Percentiles rank a stretch among this genome's conserved stretches.
Conservation (phyloP, 2,329 filamentous ascomycete species). For the Laburnicola sp. region DNA sequence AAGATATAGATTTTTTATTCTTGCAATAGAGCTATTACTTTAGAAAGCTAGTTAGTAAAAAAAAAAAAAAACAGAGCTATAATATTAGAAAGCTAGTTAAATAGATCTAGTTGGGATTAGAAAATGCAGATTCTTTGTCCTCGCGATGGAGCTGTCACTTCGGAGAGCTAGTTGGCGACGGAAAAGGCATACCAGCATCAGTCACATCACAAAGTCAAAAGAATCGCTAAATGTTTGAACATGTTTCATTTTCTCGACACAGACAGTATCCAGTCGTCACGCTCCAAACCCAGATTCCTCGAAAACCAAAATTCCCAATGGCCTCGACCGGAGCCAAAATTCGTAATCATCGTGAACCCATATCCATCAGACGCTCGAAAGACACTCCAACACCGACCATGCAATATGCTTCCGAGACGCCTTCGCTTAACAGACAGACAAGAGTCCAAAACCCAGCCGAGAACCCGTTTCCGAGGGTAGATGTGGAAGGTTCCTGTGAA, state of each 20-base stretch:
- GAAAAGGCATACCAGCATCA: too few relatives aligned
- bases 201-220: not conserved
- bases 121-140: too few relatives aligned
- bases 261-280: not conserved
- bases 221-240: not conserved
- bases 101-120: too few relatives aligned
- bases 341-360: conserved; percentile 23
- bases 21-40: too few relatives aligned
- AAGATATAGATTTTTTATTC: too few relatives aligned
- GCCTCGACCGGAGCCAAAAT: conserved; percentile 4
- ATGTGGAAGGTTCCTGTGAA: conserved; percentile 34
- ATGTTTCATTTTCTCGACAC: conserved; percentile 1
- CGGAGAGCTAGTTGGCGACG: too few relatives aligned
- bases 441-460: conserved; percentile 27
- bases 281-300: conserved; percentile 1
- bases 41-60: too few relatives aligned
- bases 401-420: conserved; percentile 38
- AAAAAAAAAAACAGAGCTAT: too few relatives aligned
- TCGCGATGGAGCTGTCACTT: too few relatives aligned
- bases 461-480: conserved; percentile 30
- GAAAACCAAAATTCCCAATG: conserved; percentile 2
- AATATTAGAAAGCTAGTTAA: too few relatives aligned
- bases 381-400: conserved; percentile 25
- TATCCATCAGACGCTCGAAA: conserved; percentile 34
- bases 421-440: conserved; percentile 25